Evolutionary conservation across 345 rosid genomes (phyloP).

Genomic region (Lepidium aucheri): DNA sequence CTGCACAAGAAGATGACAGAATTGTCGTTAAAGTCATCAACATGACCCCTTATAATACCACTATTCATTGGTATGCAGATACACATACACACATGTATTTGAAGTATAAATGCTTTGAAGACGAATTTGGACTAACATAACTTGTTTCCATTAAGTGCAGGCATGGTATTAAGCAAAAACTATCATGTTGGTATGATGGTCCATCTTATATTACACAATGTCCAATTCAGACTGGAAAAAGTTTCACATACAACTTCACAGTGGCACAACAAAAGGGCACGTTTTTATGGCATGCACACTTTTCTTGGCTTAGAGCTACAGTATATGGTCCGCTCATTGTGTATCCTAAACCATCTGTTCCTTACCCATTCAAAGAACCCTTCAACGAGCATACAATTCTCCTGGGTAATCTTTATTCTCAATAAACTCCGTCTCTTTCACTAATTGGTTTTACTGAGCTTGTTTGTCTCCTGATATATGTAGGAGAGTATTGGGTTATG

Average conservation of each 20-base stretch:
- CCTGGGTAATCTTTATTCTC: slow-evolving; percentile 35
- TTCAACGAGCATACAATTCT: slow-evolving; percentile 54
- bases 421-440: background rate
- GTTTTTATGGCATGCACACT: slow-evolving; percentile 79
- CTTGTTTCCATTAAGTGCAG: slow-evolving; percentile 20
- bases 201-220: slow-evolving; percentile 89
- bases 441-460: background rate
- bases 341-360: slow-evolving; percentile 55
- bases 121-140: background rate
- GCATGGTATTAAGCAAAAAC: slow-evolving; percentile 83
- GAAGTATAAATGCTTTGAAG: background rate
- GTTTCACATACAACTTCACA: slow-evolving; percentile 66
- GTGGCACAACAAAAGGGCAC: slow-evolving; percentile 71
- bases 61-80: slow-evolving; percentile 67
- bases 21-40: slow-evolving; percentile 60
- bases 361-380: slow-evolving; percentile 65
- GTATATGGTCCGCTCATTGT: slow-evolving; percentile 68
- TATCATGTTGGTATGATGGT: slow-evolving; percentile 87
- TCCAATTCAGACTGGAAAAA: slow-evolving; percentile 67
- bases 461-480: background rate
- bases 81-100: background rate
- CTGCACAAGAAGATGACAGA: slow-evolving; percentile 72
- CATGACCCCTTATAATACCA: slow-evolving; percentile 60
- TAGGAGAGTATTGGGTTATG: slow-evolving; percentile 80
- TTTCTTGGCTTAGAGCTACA: slow-evolving; percentile 81